A percentile compares a stretch with the other conserved stretches of the same genome.
phyloP scores from a whole-genome alignment of 257 asterid genomes.

The Solanum appendiculatum region DNA sequence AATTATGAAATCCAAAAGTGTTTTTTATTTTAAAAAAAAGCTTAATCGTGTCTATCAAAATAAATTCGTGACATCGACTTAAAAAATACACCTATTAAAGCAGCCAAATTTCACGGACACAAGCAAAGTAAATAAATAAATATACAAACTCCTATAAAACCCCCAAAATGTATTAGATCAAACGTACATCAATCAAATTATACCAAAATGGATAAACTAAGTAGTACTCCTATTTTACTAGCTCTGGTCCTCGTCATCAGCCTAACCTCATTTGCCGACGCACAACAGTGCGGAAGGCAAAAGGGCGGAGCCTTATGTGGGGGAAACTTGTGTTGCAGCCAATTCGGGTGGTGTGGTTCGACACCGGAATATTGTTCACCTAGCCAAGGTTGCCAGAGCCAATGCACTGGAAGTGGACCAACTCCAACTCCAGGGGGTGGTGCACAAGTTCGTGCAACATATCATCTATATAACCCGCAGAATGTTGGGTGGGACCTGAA shows the following conservation, averaged over 20 bases:
- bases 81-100: not conserved
- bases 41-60: no score
- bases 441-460: constrained; percentile 16
- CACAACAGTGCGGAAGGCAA: not conserved
- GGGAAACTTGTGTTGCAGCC: not conserved
- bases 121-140: not conserved
- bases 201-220: not conserved
- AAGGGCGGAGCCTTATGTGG: not conserved
- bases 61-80: not conserved
- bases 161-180: not conserved
- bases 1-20: no score
- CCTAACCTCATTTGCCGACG: not conserved
- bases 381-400: constrained; percentile 1
- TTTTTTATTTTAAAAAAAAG: no score
- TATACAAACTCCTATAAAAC: not conserved
- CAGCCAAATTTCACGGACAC: not conserved
- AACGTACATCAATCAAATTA: not conserved
- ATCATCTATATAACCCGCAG: constrained; percentile 15
- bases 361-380: not conserved
- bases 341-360: not conserved
- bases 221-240: not conserved
- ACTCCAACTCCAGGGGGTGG: not conserved
- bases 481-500: constrained; percentile 13
- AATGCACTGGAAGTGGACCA: not conserved
- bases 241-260: not conserved